Percentiles rank a stretch among this genome's conserved stretches.
phyloP scores from a whole-genome alignment of 192 early-diverging fungal genomes.

The Linnemannia schmuckeri region DNA sequence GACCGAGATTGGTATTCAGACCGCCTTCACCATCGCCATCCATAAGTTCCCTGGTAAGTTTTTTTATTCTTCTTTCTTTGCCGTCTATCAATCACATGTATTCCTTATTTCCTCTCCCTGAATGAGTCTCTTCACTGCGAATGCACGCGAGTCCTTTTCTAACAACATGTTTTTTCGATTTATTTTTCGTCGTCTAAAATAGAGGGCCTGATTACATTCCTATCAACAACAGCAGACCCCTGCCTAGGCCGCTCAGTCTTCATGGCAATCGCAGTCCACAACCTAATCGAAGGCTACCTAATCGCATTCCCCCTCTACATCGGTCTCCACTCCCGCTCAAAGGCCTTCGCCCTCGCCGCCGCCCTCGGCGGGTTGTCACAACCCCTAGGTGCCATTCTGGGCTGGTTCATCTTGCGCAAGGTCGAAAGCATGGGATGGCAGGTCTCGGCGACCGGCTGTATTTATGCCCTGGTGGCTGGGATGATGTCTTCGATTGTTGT shows the following conservation, averaged over 20 bases:
- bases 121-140: no score
- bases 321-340: conserved; percentile 58
- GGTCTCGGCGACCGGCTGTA: conserved; percentile 61
- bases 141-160: background rate
- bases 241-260: conserved; percentile 65
- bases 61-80: conserved; percentile 26
- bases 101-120: background rate
- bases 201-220: conserved; percentile 71
- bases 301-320: conserved; percentile 69
- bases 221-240: conserved; percentile 60
- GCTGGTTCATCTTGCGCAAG: conserved; percentile 56
- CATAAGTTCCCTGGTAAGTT: conserved; percentile 69
- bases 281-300: conserved; percentile 68
- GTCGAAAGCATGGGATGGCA: conserved; percentile 54
- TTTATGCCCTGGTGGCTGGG: conserved; percentile 65
- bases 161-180: background rate
- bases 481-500: conserved; percentile 69
- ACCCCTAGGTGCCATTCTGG: conserved; percentile 65
- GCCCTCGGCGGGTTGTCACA: conserved; percentile 67
- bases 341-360: conserved; percentile 61
- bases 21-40: conserved; percentile 64
- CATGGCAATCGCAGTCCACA: conserved; percentile 67
- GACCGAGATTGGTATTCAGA: conserved; percentile 67
- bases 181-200: conserved; percentile 1
- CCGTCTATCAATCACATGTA: conserved; percentile 1